Percentiles rank a stretch among this genome's conserved stretches.
phyloP scores from a whole-genome alignment of 176 grass and related monocot genomes.

The Carex kokanica region DNA sequence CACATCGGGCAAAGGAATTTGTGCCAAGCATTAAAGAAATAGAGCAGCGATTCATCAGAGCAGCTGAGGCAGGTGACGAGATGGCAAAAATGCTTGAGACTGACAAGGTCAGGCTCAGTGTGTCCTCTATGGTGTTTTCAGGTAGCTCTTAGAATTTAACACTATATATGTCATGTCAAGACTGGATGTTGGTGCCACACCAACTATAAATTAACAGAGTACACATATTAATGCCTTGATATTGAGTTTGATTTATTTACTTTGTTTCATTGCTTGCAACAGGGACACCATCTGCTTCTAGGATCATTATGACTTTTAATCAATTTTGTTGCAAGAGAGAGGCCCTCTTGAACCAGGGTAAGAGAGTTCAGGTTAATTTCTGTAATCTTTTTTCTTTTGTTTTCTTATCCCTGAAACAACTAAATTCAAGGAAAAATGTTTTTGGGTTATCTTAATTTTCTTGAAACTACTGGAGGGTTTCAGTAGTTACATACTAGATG shows the following conservation, averaged over 20 bases:
- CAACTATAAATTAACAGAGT: not conserved
- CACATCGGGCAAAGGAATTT: conserved; percentile 94
- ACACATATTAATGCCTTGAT: not conserved
- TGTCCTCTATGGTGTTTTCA: conserved; percentile 46
- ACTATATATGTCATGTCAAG: not conserved
- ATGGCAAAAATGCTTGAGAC: conserved; percentile 94
- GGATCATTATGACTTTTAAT: conserved; percentile 52
- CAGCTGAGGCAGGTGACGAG: conserved; percentile 80
- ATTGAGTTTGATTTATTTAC: conserved; percentile 9
- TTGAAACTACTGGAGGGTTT: not conserved
- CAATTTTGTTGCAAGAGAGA: conserved; percentile 77
- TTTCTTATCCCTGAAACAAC: not conserved
- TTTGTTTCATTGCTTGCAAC: conserved; percentile 43
- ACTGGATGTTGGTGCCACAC: not conserved
- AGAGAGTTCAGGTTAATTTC: not conserved
- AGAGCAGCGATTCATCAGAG: conserved; percentile 70
- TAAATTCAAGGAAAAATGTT: not conserved
- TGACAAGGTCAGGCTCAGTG: conserved; percentile 81
- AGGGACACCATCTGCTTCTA: conserved; percentile 49
- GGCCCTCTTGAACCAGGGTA: conserved; percentile 51
- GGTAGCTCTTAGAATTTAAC: not conserved
- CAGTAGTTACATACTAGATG: not conserved
- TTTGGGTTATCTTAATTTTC: not conserved
- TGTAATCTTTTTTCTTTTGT: not conserved
- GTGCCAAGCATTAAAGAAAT: conserved; percentile 90